These are phyloP conservation scores for Salix viminalis DNA, from an alignment of 345 rosid species.

Conservation along the genomic window DNA sequence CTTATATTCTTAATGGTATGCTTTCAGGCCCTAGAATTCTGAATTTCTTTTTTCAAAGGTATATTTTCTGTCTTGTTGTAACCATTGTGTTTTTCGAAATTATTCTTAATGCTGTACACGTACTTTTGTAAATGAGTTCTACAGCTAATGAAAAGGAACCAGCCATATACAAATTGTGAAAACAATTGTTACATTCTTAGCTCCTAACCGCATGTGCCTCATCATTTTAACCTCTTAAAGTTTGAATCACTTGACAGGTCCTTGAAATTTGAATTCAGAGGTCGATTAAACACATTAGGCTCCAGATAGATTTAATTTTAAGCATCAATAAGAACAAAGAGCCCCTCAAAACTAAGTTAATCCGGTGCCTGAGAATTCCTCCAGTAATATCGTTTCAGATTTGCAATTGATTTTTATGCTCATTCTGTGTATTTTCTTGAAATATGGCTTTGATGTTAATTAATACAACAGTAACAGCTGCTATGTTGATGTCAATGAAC, in stretches of 20 bases:
- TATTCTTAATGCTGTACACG: background rate
- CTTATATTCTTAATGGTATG: background rate
- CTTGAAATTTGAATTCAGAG: background rate
- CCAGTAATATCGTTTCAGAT: background rate
- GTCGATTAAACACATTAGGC: background rate
- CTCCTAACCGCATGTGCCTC: background rate
- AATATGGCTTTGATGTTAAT: background rate
- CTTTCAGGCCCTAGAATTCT: background rate
- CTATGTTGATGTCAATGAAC: background rate
- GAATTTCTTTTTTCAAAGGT: background rate
- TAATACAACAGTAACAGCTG: background rate
- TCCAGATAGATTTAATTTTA: background rate
- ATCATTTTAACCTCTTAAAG: background rate
- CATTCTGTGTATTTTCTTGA: background rate
- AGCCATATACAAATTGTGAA: background rate
- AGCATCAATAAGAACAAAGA: background rate
- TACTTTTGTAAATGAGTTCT: background rate
- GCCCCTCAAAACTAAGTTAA: background rate
- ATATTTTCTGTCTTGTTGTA: background rate
- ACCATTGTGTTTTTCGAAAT: background rate
- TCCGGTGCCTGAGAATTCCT: background rate
- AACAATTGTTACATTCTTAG: background rate
- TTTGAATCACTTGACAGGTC: background rate
- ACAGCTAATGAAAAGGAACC: background rate
- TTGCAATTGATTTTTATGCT: background rate